Percentiles rank a stretch among this genome's conserved stretches.
These are phyloP conservation scores for Trypanosoma avium DNA, from an alignment of 208 protist genomes.

Conservation along the genomic window DNA sequence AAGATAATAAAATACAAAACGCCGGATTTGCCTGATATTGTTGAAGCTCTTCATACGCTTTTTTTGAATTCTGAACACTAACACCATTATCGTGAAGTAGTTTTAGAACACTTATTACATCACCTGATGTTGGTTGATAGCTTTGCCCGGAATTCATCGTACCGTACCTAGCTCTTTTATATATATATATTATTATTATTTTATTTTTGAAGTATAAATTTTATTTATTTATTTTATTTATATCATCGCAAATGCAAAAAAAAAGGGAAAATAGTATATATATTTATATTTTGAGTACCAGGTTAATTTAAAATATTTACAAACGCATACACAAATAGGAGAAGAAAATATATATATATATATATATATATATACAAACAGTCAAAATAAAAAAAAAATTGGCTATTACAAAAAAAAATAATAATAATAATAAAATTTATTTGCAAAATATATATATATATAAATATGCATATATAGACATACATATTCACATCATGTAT, in stretches of 20 bases:
- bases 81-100: constrained; percentile 86
- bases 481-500: no score
- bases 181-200: not conserved
- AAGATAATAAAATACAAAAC: constrained; percentile 78
- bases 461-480: no score
- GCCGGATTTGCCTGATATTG: constrained; percentile 76
- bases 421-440: no score
- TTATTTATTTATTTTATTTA: not conserved
- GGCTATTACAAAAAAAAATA: no score
- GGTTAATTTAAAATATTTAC: no score
- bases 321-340: no score
- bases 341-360: no score
- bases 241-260: no score
- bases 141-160: constrained; percentile 12
- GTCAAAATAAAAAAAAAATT: no score
- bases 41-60: constrained; percentile 78
- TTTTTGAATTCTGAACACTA: constrained; percentile 75
- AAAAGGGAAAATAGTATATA: not conserved
- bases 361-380: no score
- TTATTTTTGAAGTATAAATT: not conserved
- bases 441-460: no score
- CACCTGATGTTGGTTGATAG: constrained; percentile 35
- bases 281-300: no score
- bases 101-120: constrained; percentile 65
- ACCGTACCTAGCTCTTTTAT: constrained; percentile 4